Evolutionary conservation across 441 rosid species (phyloP), one percentile per base, ranked within the genome.

Genomic region (Eruca vesicaria): DNA sequence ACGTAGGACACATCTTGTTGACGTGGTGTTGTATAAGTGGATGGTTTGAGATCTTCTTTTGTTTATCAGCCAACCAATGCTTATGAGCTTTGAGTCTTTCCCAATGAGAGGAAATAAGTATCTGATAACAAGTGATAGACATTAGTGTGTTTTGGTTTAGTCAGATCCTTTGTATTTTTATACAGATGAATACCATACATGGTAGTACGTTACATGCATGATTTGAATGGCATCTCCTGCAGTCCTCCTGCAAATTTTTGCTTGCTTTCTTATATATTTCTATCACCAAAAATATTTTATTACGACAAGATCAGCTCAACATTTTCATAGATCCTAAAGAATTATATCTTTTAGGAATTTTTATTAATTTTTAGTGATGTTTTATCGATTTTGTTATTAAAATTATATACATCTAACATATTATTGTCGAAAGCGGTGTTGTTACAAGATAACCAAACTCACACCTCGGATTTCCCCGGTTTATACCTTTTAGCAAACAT

Each of bases 1-100:
- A 63, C 16, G 3, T 64, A 45, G 71, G 79, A 64, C 33, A 60
- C 52, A 11, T n/a, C 6, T 76, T 55, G 38, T 56, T 70, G 61
- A 77, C 50, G 63, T 77, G 80, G 80, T 63, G 58, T 59, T 71
- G 0, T 60, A n/a, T 50, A 5, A 77, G 72, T 71, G 76, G 76
- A 71, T 20, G 2, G 68, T 74, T 66, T 36, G 26, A 68, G 18
- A 57, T 77, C 55, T 71, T 71, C 63, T 23, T 59, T 28, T 66
- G 72, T 60, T 58, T 71, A 59, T 58, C 57, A 71, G 45, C 80
- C 75, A 76, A 64, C 62, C 75, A 76, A 63, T 63, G 64, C 18
- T 50, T 76, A 11, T 5, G 55, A 23, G 23, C 11, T 43, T 53
- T 63, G 45, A 41, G 23, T 29, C 9, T 62, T 32, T 55, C 23